Percentiles rank a stretch among this genome's conserved stretches.
Conservation (phyloP, 2,329 filamentous ascomycete species). For the Fusarium pseudocircinatum region DNA sequence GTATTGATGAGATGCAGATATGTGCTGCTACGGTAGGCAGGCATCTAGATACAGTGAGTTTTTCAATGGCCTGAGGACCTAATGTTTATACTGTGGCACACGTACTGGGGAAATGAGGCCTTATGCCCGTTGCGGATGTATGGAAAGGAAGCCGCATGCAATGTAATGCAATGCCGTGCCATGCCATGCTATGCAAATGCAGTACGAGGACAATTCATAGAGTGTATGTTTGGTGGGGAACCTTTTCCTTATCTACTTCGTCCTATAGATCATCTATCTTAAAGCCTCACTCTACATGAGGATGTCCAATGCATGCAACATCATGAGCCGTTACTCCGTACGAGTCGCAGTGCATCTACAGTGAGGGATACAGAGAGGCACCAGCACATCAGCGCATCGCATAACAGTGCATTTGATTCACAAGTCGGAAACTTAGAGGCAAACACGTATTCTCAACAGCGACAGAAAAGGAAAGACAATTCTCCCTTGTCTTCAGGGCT, state of each 20-base stretch:
- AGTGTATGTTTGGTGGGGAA: not conserved
- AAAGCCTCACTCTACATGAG: conserved; percentile 3
- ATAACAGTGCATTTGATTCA: not conserved
- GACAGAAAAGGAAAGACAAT: not conserved
- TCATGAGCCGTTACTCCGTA: not conserved
- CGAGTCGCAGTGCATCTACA: conserved; percentile 26
- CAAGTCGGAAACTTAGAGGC: not conserved
- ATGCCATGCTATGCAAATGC: conserved; percentile 19
- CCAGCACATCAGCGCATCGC: conserved; percentile 24
- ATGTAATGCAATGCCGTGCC: not conserved
- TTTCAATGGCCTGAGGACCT: not conserved
- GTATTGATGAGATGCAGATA: conserved; percentile 18
- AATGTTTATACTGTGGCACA: not conserved
- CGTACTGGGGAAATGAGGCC: conserved; percentile 18
- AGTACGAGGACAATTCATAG: conserved; percentile 23
- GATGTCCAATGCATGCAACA: conserved; percentile 4
- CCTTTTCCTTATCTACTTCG: not conserved
- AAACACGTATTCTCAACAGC: conserved; percentile 33
- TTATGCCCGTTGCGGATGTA: conserved; percentile 12
- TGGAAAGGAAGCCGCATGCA: conserved; percentile 10
- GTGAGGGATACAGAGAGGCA: conserved; percentile 13
- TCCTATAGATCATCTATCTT: not conserved
- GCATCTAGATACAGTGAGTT: not conserved
- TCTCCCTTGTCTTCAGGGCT: not conserved
- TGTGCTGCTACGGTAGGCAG: not conserved